phyloP scores from a whole-genome alignment of 2,329 filamentous ascomycete genomes.

The Diplodia mutila region DNA sequence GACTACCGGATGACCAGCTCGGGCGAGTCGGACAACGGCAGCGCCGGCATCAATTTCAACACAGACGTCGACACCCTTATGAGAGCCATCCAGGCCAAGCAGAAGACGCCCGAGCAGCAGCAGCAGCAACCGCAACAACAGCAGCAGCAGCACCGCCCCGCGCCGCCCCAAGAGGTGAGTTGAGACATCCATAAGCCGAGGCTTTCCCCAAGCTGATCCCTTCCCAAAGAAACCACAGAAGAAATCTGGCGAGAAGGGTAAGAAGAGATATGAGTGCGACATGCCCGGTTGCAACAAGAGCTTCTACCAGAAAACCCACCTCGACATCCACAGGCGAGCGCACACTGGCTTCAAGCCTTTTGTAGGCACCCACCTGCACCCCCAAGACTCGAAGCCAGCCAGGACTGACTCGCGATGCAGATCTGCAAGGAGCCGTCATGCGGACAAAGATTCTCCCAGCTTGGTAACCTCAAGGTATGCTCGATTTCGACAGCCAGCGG shows the following conservation, averaged over 20 bases:
- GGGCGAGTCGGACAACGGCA: slow-evolving; percentile 42
- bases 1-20: slow-evolving; percentile 39
- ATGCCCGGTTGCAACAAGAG: slow-evolving; percentile 76
- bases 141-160: slow-evolving; percentile 31
- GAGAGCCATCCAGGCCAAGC: slow-evolving; percentile 79
- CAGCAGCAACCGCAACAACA: too few relatives aligned
- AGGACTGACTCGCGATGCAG: slow-evolving; percentile 39
- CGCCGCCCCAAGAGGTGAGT: slow-evolving; percentile 38
- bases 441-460: slow-evolving; percentile 80
- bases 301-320: slow-evolving; percentile 89
- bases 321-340: slow-evolving; percentile 84
- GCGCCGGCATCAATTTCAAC: slow-evolving; percentile 64
- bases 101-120: slow-evolving; percentile 45
- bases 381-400: background rate
- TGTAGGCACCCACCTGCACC: slow-evolving; percentile 59
- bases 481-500: background rate
- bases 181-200: slow-evolving; percentile 11
- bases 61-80: slow-evolving; percentile 87
- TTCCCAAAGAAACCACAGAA: slow-evolving; percentile 20
- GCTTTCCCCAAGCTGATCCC: background rate
- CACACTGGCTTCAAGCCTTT: slow-evolving; percentile 93
- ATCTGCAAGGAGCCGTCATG: slow-evolving; percentile 74
- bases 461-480: slow-evolving; percentile 83
- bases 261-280: slow-evolving; percentile 74
- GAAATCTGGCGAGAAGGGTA: slow-evolving; percentile 45